Evolutionary conservation across 2,329 filamentous ascomycete genomes (phyloP).

Genomic region (Didymella arachidicola): DNA sequence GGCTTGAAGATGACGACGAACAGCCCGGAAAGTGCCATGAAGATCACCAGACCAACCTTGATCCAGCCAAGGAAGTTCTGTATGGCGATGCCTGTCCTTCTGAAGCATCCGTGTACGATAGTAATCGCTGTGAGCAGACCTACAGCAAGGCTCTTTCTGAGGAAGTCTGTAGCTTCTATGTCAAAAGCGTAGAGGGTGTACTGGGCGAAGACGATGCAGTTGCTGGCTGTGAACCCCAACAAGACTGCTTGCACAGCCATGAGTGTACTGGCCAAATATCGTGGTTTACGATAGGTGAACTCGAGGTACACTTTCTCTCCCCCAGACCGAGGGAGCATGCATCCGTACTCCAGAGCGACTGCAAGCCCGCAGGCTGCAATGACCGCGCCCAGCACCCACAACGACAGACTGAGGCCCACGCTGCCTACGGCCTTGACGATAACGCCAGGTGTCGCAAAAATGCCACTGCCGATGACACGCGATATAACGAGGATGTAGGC

Average conservation of each 20-base stretch:
- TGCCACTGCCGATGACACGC: slow-evolving; percentile 73
- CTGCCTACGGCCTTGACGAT: slow-evolving; percentile 73
- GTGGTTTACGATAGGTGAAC: slow-evolving; percentile 69
- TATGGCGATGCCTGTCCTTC: slow-evolving; percentile 47
- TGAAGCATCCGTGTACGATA: slow-evolving; percentile 50
- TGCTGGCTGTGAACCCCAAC: slow-evolving; percentile 72
- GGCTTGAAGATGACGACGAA: slow-evolving; percentile 46
- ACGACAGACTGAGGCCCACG: slow-evolving; percentile 65
- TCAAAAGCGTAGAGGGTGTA: slow-evolving; percentile 69
- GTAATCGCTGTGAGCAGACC: slow-evolving; percentile 51
- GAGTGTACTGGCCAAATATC: slow-evolving; percentile 69
- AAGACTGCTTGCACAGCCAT: slow-evolving; percentile 70
- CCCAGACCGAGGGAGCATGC: slow-evolving; percentile 73
- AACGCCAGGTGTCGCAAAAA: slow-evolving; percentile 74
- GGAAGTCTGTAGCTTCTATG: slow-evolving; percentile 58
- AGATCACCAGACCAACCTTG: slow-evolving; percentile 49
- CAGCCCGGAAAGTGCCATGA: slow-evolving; percentile 51
- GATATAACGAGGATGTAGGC: slow-evolving; percentile 73
- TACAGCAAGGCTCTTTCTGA: slow-evolving; percentile 61
- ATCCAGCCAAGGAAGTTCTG: slow-evolving; percentile 53
- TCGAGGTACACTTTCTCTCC: slow-evolving; percentile 75
- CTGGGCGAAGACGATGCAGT: slow-evolving; percentile 73
- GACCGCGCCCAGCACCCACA: slow-evolving; percentile 70
- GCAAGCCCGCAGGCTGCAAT: slow-evolving; percentile 68
- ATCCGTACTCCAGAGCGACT: slow-evolving; percentile 72